Conservation (phyloP, 768 basidiomycete genomes). For the Russula earlei region DNA sequence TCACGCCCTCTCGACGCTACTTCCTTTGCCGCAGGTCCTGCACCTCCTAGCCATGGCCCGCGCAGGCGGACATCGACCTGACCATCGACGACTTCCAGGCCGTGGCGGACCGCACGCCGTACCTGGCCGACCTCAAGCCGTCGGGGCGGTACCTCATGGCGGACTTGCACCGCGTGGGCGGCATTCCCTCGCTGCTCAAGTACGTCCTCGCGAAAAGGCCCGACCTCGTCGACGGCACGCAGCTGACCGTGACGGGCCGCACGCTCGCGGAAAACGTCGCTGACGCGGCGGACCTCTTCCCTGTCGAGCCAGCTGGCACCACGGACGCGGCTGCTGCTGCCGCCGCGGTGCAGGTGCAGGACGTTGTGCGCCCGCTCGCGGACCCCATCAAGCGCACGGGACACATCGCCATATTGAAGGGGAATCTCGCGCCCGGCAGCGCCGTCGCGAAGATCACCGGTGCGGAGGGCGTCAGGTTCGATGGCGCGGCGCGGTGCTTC, state of each 20-base stretch:
- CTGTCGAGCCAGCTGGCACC: too few species aligned
- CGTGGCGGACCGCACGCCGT: slow-evolving; percentile 72
- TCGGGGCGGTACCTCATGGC: slow-evolving; percentile 87
- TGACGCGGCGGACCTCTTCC: slow-evolving; percentile 66
- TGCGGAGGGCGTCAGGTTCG: slow-evolving; percentile 80
- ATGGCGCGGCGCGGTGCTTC: slow-evolving; percentile 54
- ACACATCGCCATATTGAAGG: slow-evolving; percentile 78
- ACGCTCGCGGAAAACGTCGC: slow-evolving; percentile 81
- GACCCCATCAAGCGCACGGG: slow-evolving; percentile 84
- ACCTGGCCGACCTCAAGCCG: slow-evolving; percentile 78
- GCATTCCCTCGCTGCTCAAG: slow-evolving; percentile 76
- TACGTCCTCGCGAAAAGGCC: slow-evolving; percentile 65
- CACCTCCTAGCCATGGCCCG: slow-evolving; percentile 81
- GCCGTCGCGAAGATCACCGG: slow-evolving; percentile 92
- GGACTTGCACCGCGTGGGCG: slow-evolving; percentile 79
- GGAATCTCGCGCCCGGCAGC: slow-evolving; percentile 80
- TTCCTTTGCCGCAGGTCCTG: slow-evolving; percentile 43
- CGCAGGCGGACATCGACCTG: slow-evolving; percentile 62
- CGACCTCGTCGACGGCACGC: slow-evolving; percentile 68
- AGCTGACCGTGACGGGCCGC: slow-evolving; percentile 86
- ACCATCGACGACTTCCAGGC: slow-evolving; percentile 82
- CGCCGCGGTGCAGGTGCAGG: slow-evolving; percentile 33
- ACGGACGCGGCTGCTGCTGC: neutral
- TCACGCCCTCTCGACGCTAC: neutral
- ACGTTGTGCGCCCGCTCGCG: slow-evolving; percentile 60